Percentiles rank a stretch among this genome's conserved stretches.
These are phyloP conservation scores for Dionaea muscipula DNA, from an alignment of 179 eudicot species.

Conservation along the genomic window DNA sequence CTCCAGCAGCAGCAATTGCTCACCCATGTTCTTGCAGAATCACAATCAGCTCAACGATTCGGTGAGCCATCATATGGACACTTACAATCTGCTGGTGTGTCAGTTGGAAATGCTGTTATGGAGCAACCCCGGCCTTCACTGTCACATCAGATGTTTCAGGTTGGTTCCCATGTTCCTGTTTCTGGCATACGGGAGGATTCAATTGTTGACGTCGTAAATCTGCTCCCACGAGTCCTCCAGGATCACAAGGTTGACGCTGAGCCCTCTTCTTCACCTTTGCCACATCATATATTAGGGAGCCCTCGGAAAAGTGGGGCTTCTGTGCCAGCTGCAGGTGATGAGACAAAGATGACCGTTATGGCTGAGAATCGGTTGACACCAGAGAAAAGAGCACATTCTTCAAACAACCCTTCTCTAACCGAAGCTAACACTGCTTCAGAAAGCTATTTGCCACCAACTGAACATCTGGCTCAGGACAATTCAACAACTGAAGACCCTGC, in stretches of 20 bases:
- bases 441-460: constrained; percentile 8
- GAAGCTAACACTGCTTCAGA: constrained; percentile 5
- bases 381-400: constrained; percentile 20
- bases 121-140: constrained; percentile 31
- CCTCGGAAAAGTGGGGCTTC: constrained; percentile 26
- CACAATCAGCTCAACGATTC: constrained; percentile 40
- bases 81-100: constrained; percentile 29
- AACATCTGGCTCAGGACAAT: constrained; percentile 14
- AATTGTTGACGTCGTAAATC: constrained; percentile 17
- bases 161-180: constrained; percentile 34
- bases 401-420: constrained; percentile 2
- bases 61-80: constrained; percentile 43
- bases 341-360: constrained; percentile 15
- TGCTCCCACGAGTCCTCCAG: constrained; percentile 31
- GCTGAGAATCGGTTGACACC: constrained; percentile 15
- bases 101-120: constrained; percentile 28
- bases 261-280: constrained; percentile 39
- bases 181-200: constrained; percentile 29
- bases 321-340: constrained; percentile 26
- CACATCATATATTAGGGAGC: constrained; percentile 48
- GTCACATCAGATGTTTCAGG: constrained; percentile 38
- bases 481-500: constrained; percentile 15
- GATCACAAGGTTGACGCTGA: constrained; percentile 26
- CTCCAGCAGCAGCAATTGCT: constrained; percentile 73
- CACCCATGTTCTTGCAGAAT: constrained; percentile 64